Evolutionary conservation across 345 rosid species (phyloP).

Genomic region (Brassica carinata): DNA sequence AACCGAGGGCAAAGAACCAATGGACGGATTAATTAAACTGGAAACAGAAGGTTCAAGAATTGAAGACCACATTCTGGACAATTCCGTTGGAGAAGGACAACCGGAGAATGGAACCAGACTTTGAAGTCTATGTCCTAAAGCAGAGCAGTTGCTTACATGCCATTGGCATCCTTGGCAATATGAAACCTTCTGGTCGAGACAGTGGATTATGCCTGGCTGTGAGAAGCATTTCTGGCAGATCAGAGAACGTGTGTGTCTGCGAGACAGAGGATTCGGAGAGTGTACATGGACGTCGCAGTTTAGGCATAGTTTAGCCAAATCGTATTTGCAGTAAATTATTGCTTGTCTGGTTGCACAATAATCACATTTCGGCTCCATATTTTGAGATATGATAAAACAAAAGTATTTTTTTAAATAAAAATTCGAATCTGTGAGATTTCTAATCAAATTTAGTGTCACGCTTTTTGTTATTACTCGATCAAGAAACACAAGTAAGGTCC

Average conservation of each 20-base stretch:
- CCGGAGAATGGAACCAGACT: constrained; percentile 53
- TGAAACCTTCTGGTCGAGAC: constrained; percentile 56
- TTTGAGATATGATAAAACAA: constrained; percentile 11
- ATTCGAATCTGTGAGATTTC: neutral
- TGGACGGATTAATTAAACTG: constrained; percentile 22
- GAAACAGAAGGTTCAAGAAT: constrained; percentile 49
- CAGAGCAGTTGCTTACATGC: constrained; percentile 47
- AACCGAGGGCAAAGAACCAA: constrained; percentile 27
- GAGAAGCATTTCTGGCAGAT: constrained; percentile 65
- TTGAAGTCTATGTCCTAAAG: constrained; percentile 51
- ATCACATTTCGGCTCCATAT: constrained; percentile 59
- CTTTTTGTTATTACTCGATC: neutral
- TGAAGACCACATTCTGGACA: constrained; percentile 60
- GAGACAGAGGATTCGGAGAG: constrained; percentile 65
- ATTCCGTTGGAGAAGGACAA: constrained; percentile 62
- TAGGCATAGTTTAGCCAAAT: constrained; percentile 66
- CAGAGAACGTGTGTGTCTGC: constrained; percentile 64
- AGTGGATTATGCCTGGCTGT: constrained; percentile 53
- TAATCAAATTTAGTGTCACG: neutral
- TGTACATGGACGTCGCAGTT: constrained; percentile 69
- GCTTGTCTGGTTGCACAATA: constrained; percentile 55
- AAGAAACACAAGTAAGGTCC: neutral
- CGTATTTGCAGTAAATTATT: constrained; percentile 69
- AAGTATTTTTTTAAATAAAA: neutral
- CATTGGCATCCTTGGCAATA: constrained; percentile 68